Conservation (phyloP, 2,329 filamentous ascomycete species). For the Xylaria sp. region DNA sequence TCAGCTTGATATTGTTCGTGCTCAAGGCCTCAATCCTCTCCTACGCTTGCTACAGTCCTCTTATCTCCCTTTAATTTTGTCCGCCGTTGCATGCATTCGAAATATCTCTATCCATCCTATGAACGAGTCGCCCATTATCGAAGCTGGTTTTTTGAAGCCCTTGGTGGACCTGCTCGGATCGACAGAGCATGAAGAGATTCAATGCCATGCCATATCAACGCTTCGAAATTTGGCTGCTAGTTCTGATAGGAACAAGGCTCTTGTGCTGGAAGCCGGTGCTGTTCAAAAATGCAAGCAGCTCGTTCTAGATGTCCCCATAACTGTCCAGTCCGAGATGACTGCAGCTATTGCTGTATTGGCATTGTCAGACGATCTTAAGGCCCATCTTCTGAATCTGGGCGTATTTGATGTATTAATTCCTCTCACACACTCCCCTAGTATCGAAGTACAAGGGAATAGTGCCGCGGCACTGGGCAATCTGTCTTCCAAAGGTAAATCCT, state of each 20-base stretch:
- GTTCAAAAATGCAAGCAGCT: conserved; percentile 99
- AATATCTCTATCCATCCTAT: conserved; percentile 98
- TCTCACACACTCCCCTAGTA: conserved; percentile 91
- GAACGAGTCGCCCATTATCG: conserved; percentile 98
- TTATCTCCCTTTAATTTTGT: conserved; percentile 94
- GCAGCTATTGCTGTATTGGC: conserved; percentile 98
- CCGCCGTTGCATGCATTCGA: conserved; percentile 95
- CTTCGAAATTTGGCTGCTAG: conserved; percentile 94
- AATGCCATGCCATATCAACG: conserved; percentile 98
- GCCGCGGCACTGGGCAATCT: conserved; percentile 94
- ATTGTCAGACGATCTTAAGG: conserved; percentile 93
- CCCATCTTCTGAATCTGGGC: conserved; percentile 86
- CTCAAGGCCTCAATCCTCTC: conserved; percentile 84
- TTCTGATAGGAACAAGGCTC: conserved; percentile 95
- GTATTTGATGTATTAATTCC: conserved; percentile 98
- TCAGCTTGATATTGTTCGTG: conserved; percentile 94
- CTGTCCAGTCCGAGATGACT: conserved; percentile 98
- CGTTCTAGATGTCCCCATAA: conserved; percentile 90
- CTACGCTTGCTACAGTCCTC: conserved; percentile 92
- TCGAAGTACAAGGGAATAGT: conserved; percentile 98
- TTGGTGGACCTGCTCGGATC: conserved; percentile 93
- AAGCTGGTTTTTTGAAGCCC: conserved; percentile 93
- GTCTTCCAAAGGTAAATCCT: conserved; percentile 87
- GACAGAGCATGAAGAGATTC: conserved; percentile 98
- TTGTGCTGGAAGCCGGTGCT: conserved; percentile 95